Base-by-base conservation (phyloP, 2,329 filamentous ascomycete genomes). In the Elsinoe fawcettii region DNA sequence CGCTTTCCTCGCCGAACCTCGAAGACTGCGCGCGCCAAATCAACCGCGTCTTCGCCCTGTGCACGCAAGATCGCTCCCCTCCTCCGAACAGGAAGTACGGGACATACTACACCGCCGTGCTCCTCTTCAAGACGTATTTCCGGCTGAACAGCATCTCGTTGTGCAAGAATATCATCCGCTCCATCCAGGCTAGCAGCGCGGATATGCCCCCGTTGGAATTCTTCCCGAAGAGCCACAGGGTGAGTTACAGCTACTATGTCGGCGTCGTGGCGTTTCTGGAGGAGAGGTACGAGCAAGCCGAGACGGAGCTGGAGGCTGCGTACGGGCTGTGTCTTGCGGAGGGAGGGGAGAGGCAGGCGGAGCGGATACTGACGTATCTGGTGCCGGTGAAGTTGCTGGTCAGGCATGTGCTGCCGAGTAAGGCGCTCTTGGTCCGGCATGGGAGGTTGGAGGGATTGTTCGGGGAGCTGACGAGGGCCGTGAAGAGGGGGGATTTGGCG, bases 41-140 rank as follows among this genome's bases (percentile, higher is more conserved):
- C 59, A 97, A 96, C 70, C 83, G 88, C 51, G 90, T 97, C 63
- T 99, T 97, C 70, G 88, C 88, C 14, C 73, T 95, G 3, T 99
- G 46, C 30, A 56, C 54, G 3, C 54, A 56, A 49, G 54, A 56
- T 27, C 54, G 54, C 54, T 36, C 41, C 27, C 54, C 54, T 2
- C 23, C 43, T 12, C 54, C 54, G 3, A 56, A 56, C 7, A 84
- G 93, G 56, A 99, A 97, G 81, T 99, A 93, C 93, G 95, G 90
- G 5, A 88, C 96, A 49, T 99, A 99, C 75, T 91, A 90, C 70
- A 86, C 92, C 63, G 90, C 91, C 67, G 97, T 96, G 68, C 80
- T 99, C 6, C 78, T 96, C 12, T 99, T 99, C 82, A 97, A 97
- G 74, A 97, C 91, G 1, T 96, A 97, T 71, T 99, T 99, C 77